Evolutionary conservation across 257 asterid species (phyloP).

Genomic region (Solanum paucissectum): DNA sequence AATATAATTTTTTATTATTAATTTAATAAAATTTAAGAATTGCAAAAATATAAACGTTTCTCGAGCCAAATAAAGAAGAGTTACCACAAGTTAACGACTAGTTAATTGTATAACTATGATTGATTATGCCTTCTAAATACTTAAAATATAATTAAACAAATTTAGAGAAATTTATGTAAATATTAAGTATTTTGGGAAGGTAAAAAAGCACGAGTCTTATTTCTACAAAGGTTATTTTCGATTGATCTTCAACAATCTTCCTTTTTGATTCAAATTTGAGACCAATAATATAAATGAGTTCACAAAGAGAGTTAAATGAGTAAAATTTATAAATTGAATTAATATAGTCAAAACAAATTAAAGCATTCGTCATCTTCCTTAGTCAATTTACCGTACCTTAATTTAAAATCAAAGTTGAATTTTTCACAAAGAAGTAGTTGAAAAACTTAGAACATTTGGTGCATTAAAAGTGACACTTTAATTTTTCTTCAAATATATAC

Average conservation of each 20-base stretch:
- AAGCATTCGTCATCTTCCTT: background rate
- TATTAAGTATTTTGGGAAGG: background rate
- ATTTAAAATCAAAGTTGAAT: background rate
- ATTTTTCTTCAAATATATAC: background rate
- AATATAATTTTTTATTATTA: background rate
- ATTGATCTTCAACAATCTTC: accelerated
- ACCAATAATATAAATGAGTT: background rate
- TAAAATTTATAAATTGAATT: background rate
- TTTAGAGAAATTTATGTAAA: background rate
- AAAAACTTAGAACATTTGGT: background rate
- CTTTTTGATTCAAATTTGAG: too few species aligned
- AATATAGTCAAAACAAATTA: background rate
- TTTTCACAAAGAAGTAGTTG: background rate
- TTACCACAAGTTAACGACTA: background rate
- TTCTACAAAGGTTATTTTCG: too few species aligned
- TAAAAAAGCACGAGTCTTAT: background rate
- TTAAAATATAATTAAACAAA: background rate
- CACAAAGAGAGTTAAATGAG: accelerated
- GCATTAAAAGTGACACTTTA: background rate
- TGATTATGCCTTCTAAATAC: background rate
- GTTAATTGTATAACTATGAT: background rate
- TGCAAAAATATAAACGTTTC: background rate
- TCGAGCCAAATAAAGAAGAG: background rate
- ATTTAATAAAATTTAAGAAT: background rate
- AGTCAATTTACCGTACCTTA: background rate